phyloP scores from a whole-genome alignment of 305 asterid genomes.

The Fraxinus velutina region DNA sequence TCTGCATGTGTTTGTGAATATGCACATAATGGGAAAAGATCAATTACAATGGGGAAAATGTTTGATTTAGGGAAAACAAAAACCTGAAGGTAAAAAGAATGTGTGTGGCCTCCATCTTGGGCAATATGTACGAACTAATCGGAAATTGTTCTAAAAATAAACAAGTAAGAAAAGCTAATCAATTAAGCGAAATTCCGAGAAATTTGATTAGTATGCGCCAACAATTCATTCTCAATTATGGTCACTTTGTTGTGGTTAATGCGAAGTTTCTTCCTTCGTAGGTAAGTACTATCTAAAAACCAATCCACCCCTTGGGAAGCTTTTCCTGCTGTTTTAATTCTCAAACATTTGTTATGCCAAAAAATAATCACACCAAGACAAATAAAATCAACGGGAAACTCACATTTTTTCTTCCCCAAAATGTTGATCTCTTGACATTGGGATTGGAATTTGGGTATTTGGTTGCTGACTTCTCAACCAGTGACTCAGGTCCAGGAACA shows the following conservation, averaged over 20 bases:
- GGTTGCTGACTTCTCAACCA: constrained; percentile 48
- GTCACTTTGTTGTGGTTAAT: constrained; percentile 11
- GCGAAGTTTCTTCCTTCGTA: constrained; percentile 8
- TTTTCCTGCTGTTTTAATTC: constrained; percentile 10
- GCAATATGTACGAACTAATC: neutral
- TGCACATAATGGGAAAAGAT: constrained; percentile 12
- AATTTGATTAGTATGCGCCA: constrained; percentile 17
- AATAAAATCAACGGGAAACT: constrained; percentile 32
- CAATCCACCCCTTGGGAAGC: neutral
- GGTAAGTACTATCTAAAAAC: constrained; percentile 13
- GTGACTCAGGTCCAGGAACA: constrained; percentile 50
- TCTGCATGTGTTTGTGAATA: neutral
- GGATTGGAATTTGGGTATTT: constrained; percentile 49
- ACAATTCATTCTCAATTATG: constrained; percentile 8
- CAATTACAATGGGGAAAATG: constrained; percentile 3
- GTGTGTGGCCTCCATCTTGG: neutral
- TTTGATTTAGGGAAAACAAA: constrained; percentile 3
- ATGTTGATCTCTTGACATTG: constrained; percentile 66
- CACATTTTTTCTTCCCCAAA: constrained; percentile 89
- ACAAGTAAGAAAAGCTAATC: constrained; percentile 4
- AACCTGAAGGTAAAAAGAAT: neutral
- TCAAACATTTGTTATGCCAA: neutral
- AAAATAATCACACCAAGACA: constrained; percentile 9
- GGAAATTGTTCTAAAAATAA: neutral
- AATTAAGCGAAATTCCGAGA: neutral